Percentiles rank a stretch among this genome's conserved stretches.
Evolutionary conservation across 768 basidiomycete genomes (phyloP).

Genomic region (Pleurotus salmoneostramineus): DNA sequence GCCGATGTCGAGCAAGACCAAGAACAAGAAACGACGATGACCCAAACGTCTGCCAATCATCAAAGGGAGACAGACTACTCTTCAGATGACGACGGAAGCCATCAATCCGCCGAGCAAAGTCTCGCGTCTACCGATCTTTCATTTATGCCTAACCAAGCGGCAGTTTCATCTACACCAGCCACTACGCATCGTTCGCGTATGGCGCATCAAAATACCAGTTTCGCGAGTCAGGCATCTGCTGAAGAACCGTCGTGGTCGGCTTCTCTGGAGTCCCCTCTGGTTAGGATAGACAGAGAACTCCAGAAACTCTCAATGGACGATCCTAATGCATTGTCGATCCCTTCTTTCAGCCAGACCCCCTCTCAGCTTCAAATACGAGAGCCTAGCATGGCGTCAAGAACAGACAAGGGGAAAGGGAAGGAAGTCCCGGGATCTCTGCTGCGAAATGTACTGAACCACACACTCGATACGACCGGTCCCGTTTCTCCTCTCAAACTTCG

Average conservation of each 20-base stretch:
- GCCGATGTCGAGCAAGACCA: slow-evolving; percentile 32
- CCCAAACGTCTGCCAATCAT: slow-evolving; percentile 20
- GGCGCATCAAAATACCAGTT: slow-evolving; percentile 32
- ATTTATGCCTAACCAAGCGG: slow-evolving; percentile 70
- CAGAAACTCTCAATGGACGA: slow-evolving; percentile 50
- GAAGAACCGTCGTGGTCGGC: slow-evolving; percentile 63
- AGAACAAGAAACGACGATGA: slow-evolving; percentile 19
- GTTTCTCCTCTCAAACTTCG: slow-evolving; percentile 50
- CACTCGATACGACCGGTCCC: slow-evolving; percentile 27
- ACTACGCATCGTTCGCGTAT: slow-evolving; percentile 26
- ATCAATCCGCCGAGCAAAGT: slow-evolving; percentile 33
- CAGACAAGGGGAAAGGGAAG: slow-evolving; percentile 44
- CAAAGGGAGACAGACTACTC: slow-evolving; percentile 13
- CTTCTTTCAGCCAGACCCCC: slow-evolving; percentile 17
- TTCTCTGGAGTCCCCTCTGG: slow-evolving; percentile 71
- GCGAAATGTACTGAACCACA: slow-evolving; percentile 49
- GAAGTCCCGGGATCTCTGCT: slow-evolving; percentile 37
- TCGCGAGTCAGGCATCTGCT: slow-evolving; percentile 34
- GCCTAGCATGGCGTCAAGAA: slow-evolving; percentile 17
- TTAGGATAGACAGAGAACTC: slow-evolving; percentile 60
- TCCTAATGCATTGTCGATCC: slow-evolving; percentile 16
- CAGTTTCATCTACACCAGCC: slow-evolving; percentile 79
- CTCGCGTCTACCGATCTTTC: slow-evolving; percentile 60
- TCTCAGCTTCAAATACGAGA: slow-evolving; percentile 11
- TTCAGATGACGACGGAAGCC: slow-evolving; percentile 11